A percentile compares a stretch with the other conserved stretches of the same genome.
Conservation (phyloP, 2,329 filamentous ascomycete species). For the Aureobasidium namibiae region DNA sequence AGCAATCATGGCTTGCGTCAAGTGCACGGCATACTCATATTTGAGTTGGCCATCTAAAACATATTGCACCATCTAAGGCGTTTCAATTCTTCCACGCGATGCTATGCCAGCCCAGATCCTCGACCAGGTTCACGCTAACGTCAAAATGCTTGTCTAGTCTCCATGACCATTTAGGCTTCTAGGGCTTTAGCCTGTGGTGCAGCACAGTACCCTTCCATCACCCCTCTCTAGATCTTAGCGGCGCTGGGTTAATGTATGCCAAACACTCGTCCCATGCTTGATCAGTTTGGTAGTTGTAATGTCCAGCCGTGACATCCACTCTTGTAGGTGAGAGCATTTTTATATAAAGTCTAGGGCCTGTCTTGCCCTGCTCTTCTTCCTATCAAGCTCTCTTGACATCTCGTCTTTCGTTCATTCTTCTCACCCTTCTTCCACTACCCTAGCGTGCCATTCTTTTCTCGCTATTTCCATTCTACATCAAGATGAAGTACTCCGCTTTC, state of each 20-base stretch:
- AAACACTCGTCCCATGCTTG: background rate
- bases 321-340: background rate
- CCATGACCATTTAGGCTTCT: background rate
- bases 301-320: background rate
- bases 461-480: constrained; percentile 15
- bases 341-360: background rate
- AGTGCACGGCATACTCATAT: background rate
- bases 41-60: background rate
- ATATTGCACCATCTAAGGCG: background rate
- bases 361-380: background rate
- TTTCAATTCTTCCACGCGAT: constrained; percentile 6
- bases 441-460: constrained; percentile 14
- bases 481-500: constrained; percentile 20
- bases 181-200: constrained; percentile 4
- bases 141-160: constrained; percentile 8
- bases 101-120: background rate
- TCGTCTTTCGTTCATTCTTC: constrained; percentile 2
- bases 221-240: constrained; percentile 1
- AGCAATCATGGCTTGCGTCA: background rate
- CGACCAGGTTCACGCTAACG: background rate
- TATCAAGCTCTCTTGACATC: background rate
- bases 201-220: background rate
- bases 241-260: background rate
- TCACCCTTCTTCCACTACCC: background rate
- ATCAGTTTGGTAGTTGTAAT: background rate